Percentiles rank a stretch among this genome's conserved stretches.
Conservation (phyloP, 352 stramenopile genomes). For the Pythium guiyangense region DNA sequence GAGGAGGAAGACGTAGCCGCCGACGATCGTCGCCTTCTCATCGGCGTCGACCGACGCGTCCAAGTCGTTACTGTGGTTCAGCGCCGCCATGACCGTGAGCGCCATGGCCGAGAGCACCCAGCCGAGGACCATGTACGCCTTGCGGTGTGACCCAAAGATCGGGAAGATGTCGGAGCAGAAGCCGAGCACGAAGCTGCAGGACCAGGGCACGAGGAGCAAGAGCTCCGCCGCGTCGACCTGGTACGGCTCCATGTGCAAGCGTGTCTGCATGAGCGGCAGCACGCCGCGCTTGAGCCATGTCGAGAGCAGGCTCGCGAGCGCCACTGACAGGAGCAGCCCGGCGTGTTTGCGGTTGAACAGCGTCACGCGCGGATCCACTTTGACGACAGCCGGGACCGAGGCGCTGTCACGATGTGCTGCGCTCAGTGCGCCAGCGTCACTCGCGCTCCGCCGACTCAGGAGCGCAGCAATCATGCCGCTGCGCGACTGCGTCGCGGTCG, state of each 20-base stretch:
- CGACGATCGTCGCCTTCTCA: conserved; percentile 20
- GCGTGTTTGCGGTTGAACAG: conserved; percentile 25
- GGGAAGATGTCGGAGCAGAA: conserved; percentile 20
- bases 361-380: conserved; percentile 2
- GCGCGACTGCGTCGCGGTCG: not conserved
- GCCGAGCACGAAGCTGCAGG: conserved; percentile 22
- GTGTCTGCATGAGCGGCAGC: conserved; percentile 27
- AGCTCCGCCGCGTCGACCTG: conserved; percentile 31
- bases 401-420: not conserved
- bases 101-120: conserved; percentile 18
- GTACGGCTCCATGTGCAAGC: conserved; percentile 33
- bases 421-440: not conserved
- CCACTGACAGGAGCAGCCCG: conserved; percentile 32
- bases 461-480: too few relatives aligned
- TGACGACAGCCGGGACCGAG: not conserved
- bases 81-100: conserved; percentile 28
- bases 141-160: conserved; percentile 15
- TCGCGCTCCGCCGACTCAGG: too few relatives aligned
- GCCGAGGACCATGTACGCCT: conserved; percentile 24
- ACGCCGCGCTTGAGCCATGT: conserved; percentile 42
- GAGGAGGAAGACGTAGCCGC: conserved; percentile 30
- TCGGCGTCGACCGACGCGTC: conserved; percentile 17
- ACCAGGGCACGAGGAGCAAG: conserved; percentile 36
- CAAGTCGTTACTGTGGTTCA: conserved; percentile 21
- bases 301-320: conserved; percentile 31